Conservation (phyloP, 257 asterid species). For the Linaria vulgaris region DNA sequence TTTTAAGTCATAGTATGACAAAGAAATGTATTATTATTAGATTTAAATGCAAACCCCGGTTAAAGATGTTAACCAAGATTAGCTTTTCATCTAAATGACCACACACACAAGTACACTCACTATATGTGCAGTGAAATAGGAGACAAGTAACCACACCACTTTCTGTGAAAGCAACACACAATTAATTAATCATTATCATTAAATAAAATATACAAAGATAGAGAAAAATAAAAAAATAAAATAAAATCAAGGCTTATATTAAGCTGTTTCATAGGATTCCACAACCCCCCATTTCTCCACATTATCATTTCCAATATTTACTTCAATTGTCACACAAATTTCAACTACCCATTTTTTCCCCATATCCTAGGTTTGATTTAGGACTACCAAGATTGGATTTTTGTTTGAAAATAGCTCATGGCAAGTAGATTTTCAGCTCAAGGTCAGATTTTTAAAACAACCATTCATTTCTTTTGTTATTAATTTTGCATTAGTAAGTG, state of each 20-base stretch:
- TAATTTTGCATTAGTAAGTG: not conserved
- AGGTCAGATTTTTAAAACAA: slow-evolving; percentile 26
- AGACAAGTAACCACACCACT: slow-evolving; percentile 35
- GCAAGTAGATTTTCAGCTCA: slow-evolving; percentile 37
- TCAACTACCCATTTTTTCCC: not conserved
- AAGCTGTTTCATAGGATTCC: slow-evolving; percentile 23
- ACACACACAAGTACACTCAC: slow-evolving; percentile 15
- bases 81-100: not conserved
- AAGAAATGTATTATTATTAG: too few species aligned
- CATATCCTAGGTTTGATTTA: not conserved
- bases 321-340: not conserved
- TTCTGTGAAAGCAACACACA: slow-evolving; percentile 16
- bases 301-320: not conserved
- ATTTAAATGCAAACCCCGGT: slow-evolving; percentile 5
- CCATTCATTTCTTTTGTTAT: not conserved
- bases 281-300: slow-evolving; percentile 20
- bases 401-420: slow-evolving; percentile 30
- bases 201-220: not conserved
- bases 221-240: slow-evolving; percentile 24
- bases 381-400: slow-evolving; percentile 3
- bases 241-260: slow-evolving; percentile 39
- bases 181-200: not conserved
- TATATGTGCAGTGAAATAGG: slow-evolving; percentile 35
- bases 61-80: not conserved
- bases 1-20: too few species aligned